Conservation (phyloP, 495 filamentous ascomycete genomes). For the Aspergillus bertholletiae region DNA sequence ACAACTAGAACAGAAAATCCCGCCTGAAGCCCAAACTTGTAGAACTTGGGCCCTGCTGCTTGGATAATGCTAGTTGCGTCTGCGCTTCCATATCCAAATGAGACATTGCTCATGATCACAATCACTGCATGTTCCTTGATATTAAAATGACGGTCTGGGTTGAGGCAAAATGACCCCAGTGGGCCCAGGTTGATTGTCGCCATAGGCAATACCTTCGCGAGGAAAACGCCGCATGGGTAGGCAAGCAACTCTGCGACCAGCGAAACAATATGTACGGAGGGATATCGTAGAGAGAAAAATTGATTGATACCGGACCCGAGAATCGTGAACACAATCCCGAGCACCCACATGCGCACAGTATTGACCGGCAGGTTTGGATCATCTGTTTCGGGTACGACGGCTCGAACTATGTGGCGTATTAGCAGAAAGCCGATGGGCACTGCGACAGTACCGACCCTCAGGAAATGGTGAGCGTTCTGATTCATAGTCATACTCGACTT, state of each 20-base stretch:
- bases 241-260: slow-evolving; percentile 63
- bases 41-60: slow-evolving; percentile 43
- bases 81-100: slow-evolving; percentile 61
- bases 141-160: slow-evolving; percentile 64
- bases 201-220: slow-evolving; percentile 42
- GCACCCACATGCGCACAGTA: slow-evolving; percentile 77
- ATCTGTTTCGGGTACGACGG: slow-evolving; percentile 41
- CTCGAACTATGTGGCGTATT: slow-evolving; percentile 18
- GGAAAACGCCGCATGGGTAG: slow-evolving; percentile 52
- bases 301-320: slow-evolving; percentile 80
- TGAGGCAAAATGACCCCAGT: slow-evolving; percentile 48
- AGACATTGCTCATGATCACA: slow-evolving; percentile 85
- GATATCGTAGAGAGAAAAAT: slow-evolving; percentile 84
- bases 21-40: slow-evolving; percentile 58
- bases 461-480: slow-evolving; percentile 33
- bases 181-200: slow-evolving; percentile 37
- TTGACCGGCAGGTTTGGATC: slow-evolving; percentile 31
- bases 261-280: slow-evolving; percentile 72
- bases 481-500: slow-evolving; percentile 33
- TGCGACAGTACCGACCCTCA: slow-evolving; percentile 24
- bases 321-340: slow-evolving; percentile 75
- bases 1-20: slow-evolving; percentile 58
- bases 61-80: slow-evolving; percentile 46
- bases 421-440: neutral
- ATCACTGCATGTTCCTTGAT: slow-evolving; percentile 85